These are phyloP conservation scores for Neopestalotiopsis sp. DNA, from an alignment of 2,329 filamentous ascomycete genomes.

Conservation along the genomic window DNA sequence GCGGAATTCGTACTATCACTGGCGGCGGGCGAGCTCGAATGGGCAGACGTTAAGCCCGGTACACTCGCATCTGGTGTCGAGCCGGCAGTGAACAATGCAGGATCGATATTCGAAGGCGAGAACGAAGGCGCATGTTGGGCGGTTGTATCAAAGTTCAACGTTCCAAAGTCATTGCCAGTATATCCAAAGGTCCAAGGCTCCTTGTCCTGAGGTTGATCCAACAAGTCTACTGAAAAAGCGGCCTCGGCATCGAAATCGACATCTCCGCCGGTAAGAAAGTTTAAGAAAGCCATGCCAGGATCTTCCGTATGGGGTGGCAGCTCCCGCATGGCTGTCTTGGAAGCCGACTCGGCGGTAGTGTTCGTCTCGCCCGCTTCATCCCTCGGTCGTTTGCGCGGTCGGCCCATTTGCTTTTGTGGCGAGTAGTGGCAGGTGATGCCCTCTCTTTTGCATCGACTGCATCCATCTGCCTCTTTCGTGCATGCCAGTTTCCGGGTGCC, in stretches of 20 bases:
- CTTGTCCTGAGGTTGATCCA: constrained; percentile 16
- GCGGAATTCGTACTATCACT: constrained; percentile 4
- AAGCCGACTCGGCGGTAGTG: constrained; percentile 20
- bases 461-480: constrained; percentile 66
- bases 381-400: constrained; percentile 62
- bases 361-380: constrained; percentile 27
- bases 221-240: not conserved
- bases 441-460: constrained; percentile 63
- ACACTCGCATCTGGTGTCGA: constrained; percentile 28
- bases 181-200: constrained; percentile 27
- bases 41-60: constrained; percentile 31
- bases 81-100: constrained; percentile 30
- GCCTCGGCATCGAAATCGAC: constrained; percentile 23
- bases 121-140: constrained; percentile 27
- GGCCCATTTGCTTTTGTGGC: constrained; percentile 69
- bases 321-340: constrained; percentile 33
- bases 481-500: constrained; percentile 70
- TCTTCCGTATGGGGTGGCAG: constrained; percentile 33
- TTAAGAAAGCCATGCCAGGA: constrained; percentile 34
- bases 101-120: constrained; percentile 33
- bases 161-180: constrained; percentile 29
- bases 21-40: constrained; percentile 25
- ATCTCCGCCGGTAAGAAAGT: constrained; percentile 30
- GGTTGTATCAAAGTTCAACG: constrained; percentile 33
- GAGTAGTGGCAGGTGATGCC: constrained; percentile 66